phyloP scores from a whole-genome alignment of 371 early-diverging fungal genomes.

The Circinella umbellata region DNA sequence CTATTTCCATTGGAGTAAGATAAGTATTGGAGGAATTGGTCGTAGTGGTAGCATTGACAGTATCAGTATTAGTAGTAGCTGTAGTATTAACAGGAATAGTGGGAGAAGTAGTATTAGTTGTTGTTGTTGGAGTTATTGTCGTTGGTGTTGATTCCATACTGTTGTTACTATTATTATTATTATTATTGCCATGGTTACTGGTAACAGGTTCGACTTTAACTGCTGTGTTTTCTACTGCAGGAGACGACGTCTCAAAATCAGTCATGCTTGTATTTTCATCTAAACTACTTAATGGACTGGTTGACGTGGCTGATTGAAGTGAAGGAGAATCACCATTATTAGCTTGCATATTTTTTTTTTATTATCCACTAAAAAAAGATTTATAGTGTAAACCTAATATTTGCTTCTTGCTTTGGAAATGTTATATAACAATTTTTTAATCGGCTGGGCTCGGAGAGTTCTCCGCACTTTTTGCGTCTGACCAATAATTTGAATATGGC shows the following conservation, averaged over 20 bases:
- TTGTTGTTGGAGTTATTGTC: neutral
- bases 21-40: too few relatives aligned
- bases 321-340: neutral
- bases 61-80: too few relatives aligned
- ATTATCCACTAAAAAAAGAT: neutral
- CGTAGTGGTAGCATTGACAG: too few relatives aligned
- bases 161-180: too few relatives aligned
- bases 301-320: slow-evolving; percentile 3
- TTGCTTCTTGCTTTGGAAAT: too few relatives aligned
- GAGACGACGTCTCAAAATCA: slow-evolving; percentile 7
- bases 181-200: too few relatives aligned
- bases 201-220: neutral
- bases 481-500: too few relatives aligned
- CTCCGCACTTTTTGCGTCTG: too few relatives aligned
- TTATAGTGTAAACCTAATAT: too few relatives aligned
- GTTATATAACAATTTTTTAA: too few relatives aligned
- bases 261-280: slow-evolving; percentile 7
- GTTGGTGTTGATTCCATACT: neutral
- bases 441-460: too few relatives aligned
- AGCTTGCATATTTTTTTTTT: slow-evolving; percentile 4
- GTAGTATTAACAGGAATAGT: too few relatives aligned
- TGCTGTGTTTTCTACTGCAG: neutral
- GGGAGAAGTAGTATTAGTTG: neutral
- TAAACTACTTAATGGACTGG: slow-evolving; percentile 4
- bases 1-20: neutral